These are phyloP conservation scores for Lizonia empirigonia DNA, from an alignment of 2,329 filamentous ascomycete genomes.

Conservation along the genomic window DNA sequence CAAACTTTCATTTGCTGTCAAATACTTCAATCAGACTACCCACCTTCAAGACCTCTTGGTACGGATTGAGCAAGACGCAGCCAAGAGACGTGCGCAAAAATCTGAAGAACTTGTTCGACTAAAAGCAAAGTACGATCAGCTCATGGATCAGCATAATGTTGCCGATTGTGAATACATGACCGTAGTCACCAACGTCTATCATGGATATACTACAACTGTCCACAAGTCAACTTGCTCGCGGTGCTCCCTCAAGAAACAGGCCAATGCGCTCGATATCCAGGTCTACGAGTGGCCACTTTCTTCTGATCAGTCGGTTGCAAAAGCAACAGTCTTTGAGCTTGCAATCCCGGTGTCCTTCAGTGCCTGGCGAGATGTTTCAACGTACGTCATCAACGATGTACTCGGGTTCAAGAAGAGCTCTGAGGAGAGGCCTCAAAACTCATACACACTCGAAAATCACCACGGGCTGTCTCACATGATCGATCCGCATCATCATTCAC, in stretches of 20 bases:
- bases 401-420: constrained; percentile 31
- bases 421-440: background rate
- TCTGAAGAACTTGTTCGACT: constrained; percentile 23
- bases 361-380: constrained; percentile 58
- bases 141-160: constrained; percentile 20
- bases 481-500: background rate
- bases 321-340: constrained; percentile 62
- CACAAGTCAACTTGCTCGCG: constrained; percentile 22
- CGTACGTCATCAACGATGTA: constrained; percentile 51
- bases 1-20: constrained; percentile 52
- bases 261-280: constrained; percentile 51
- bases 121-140: constrained; percentile 17
- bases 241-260: constrained; percentile 44
- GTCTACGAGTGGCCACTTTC: constrained; percentile 65
- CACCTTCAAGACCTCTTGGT: constrained; percentile 47
- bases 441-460: constrained; percentile 24
- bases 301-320: constrained; percentile 29
- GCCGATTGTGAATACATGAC: constrained; percentile 19
- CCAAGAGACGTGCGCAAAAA: constrained; percentile 22
- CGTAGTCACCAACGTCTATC: background rate
- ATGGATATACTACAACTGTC: constrained; percentile 6
- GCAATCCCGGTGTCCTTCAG: constrained; percentile 49
- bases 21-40: constrained; percentile 55
- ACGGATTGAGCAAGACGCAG: constrained; percentile 51
- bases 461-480: constrained; percentile 11